Percentiles rank a stretch among this genome's conserved stretches.
Evolutionary conservation across 352 stramenopile genomes (phyloP).

Genomic region (Phytopythium litorale): DNA sequence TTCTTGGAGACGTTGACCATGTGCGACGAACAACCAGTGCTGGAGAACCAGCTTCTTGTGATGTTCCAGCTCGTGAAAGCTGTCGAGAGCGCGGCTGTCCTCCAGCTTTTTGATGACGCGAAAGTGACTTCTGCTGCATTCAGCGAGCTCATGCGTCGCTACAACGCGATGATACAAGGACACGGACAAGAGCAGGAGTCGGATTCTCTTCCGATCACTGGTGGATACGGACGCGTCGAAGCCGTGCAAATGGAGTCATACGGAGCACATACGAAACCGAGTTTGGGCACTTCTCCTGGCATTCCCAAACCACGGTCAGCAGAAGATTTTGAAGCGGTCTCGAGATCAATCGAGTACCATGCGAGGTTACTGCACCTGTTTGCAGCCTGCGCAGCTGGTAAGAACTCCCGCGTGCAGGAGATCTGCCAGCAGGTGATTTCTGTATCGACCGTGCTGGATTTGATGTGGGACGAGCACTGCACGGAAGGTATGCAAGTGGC

Average conservation of each 20-base stretch:
- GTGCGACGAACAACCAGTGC: conserved; percentile 48
- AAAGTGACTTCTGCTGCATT: conserved; percentile 21
- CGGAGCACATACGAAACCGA: not conserved
- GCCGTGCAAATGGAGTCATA: not conserved
- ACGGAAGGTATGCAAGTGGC: conserved; percentile 48
- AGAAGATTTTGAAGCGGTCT: not conserved
- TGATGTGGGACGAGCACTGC: conserved; percentile 33
- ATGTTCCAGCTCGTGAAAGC: conserved; percentile 69
- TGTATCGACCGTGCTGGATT: conserved; percentile 32
- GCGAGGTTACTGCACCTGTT: conserved; percentile 54
- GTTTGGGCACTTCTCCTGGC: not conserved
- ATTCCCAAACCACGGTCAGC: not conserved
- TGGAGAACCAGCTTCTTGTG: conserved; percentile 66
- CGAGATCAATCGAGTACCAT: conserved; percentile 51
- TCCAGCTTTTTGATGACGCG: conserved; percentile 57
- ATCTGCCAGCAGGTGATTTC: conserved; percentile 66
- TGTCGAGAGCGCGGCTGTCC: conserved; percentile 37
- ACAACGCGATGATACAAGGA: conserved; percentile 12
- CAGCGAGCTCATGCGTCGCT: conserved; percentile 24
- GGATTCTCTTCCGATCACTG: not conserved
- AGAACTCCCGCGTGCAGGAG: conserved; percentile 58
- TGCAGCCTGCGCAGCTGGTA: conserved; percentile 49
- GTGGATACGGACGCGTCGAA: not conserved
- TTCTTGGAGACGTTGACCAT: conserved; percentile 60
- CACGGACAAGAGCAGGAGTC: not conserved